A percentile compares a stretch with the other conserved stretches of the same genome.
Evolutionary conservation across 2,329 filamentous ascomycete species (phyloP).

Genomic region (Xylaria sp.): DNA sequence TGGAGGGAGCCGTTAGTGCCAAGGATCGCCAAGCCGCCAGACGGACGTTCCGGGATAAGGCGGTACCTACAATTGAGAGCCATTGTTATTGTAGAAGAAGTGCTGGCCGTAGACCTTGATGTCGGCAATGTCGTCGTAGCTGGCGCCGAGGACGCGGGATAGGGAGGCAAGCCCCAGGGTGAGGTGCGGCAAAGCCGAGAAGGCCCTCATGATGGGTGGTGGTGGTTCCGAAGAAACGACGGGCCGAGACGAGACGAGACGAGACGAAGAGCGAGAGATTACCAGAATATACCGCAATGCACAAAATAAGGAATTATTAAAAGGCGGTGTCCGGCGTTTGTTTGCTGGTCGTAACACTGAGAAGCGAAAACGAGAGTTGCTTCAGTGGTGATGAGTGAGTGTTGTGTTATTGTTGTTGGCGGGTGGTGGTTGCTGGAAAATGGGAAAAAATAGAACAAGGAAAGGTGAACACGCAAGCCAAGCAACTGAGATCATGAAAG

Average conservation of each 20-base stretch:
- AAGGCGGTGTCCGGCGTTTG: background rate
- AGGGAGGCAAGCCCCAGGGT: constrained; percentile 30
- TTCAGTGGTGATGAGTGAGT: constrained; percentile 10
- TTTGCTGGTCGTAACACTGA: constrained; percentile 4
- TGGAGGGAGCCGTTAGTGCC: constrained; percentile 26
- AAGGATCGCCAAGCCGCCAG: constrained; percentile 14
- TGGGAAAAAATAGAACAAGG: constrained; percentile 6
- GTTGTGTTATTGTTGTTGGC: background rate
- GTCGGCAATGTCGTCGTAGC: constrained; percentile 35
- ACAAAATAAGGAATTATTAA: constrained; percentile 7
- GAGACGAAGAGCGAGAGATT: constrained; percentile 11
- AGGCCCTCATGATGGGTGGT: constrained; percentile 33
- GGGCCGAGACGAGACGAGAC: constrained; percentile 3
- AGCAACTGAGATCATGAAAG: constrained; percentile 14
- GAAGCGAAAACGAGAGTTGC: constrained; percentile 19
- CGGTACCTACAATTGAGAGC: constrained; percentile 64
- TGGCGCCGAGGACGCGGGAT: constrained; percentile 33
- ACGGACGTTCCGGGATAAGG: background rate
- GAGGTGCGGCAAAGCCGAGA: constrained; percentile 28
- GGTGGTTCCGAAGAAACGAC: background rate
- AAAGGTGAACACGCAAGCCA: constrained; percentile 21
- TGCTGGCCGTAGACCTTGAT: constrained; percentile 39
- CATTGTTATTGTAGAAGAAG: constrained; percentile 53
- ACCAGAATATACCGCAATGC: constrained; percentile 5
- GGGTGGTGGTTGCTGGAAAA: constrained; percentile 9